A percentile compares a stretch with the other conserved stretches of the same genome.
Evolutionary conservation across 2,329 filamentous ascomycete genomes (phyloP).

Genomic region (Trichoderma sp.): DNA sequence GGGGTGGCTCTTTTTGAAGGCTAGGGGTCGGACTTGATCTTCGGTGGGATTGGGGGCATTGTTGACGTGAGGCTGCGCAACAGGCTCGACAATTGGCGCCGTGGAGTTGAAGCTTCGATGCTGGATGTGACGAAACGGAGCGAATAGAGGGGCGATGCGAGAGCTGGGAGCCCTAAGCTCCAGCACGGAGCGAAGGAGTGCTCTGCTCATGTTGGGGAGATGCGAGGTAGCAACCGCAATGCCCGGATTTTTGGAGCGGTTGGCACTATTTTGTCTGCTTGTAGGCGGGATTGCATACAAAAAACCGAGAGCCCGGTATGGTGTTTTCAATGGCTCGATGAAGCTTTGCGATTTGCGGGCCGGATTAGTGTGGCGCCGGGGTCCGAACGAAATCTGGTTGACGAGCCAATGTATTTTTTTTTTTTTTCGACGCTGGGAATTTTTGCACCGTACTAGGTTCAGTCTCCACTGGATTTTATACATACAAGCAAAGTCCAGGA

Average conservation of each 20-base stretch:
- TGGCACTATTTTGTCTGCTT: conserved; percentile 22
- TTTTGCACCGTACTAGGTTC: conserved; percentile 26
- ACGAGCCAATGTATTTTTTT: conserved; percentile 24
- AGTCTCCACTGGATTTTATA: background rate
- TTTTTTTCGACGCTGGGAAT: conserved; percentile 21
- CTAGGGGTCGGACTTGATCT: conserved; percentile 34
- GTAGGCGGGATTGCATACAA: background rate
- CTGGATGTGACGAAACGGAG: conserved; percentile 29
- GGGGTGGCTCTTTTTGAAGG: conserved; percentile 42
- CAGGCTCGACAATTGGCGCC: conserved; percentile 47
- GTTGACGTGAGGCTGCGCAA: conserved; percentile 34
- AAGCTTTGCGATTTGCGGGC: conserved; percentile 15
- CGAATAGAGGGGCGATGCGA: conserved; percentile 25
- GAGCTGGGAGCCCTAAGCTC: conserved; percentile 51
- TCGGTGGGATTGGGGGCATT: conserved; percentile 39
- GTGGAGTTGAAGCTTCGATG: conserved; percentile 46
- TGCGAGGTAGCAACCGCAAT: conserved; percentile 23
- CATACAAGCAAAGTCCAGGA: conserved; percentile 16
- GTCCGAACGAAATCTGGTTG: conserved; percentile 25
- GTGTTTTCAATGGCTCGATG: conserved; percentile 8
- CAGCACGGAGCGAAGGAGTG: conserved; percentile 61
- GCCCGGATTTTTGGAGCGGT: conserved; percentile 3
- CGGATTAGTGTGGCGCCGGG: conserved; percentile 38
- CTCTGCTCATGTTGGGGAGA: conserved; percentile 49
- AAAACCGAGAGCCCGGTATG: background rate